Percentiles rank a stretch among this genome's conserved stretches.
Evolutionary conservation across 768 basidiomycete genomes (phyloP).

Genomic region (Kwoniella sp.): DNA sequence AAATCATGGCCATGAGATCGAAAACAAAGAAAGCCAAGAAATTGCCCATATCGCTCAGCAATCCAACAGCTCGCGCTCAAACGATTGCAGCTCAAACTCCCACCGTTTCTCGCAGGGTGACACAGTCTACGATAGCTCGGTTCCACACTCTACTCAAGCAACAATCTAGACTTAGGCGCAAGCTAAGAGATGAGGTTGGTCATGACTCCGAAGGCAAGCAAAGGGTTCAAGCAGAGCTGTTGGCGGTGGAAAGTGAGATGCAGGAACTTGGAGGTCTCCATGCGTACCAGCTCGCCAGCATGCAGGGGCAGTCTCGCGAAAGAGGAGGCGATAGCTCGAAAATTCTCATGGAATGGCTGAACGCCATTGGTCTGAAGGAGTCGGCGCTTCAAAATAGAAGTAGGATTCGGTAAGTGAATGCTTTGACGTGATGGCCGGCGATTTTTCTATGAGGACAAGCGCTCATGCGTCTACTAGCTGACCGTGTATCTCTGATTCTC

Average conservation of each 20-base stretch:
- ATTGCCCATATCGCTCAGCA: slow-evolving; percentile 10
- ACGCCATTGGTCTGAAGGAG: slow-evolving; percentile 54
- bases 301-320: slow-evolving; percentile 74
- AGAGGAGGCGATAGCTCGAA: slow-evolving; percentile 88
- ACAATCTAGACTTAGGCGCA: slow-evolving; percentile 62
- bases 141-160: slow-evolving; percentile 81
- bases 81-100: not conserved
- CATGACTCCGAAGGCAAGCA: not conserved
- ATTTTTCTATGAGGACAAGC: not conserved
- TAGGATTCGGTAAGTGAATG: slow-evolving; percentile 3
- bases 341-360: slow-evolving; percentile 74
- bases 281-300: slow-evolving; percentile 80
- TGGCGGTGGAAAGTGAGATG: slow-evolving; percentile 67
- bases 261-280: slow-evolving; percentile 74
- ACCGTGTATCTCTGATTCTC: not conserved
- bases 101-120: slow-evolving; percentile 58
- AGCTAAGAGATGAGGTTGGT: not conserved
- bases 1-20: not conserved
- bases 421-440: not conserved
- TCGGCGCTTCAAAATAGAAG: not conserved
- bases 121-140: slow-evolving; percentile 72
- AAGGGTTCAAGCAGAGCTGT: slow-evolving; percentile 8
- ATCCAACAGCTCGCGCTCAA: not conserved
- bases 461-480: no score
- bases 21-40: slow-evolving; percentile 19